Base-by-base conservation (phyloP, 169 alveolate species). In the Blepharisma undulans region DNA sequence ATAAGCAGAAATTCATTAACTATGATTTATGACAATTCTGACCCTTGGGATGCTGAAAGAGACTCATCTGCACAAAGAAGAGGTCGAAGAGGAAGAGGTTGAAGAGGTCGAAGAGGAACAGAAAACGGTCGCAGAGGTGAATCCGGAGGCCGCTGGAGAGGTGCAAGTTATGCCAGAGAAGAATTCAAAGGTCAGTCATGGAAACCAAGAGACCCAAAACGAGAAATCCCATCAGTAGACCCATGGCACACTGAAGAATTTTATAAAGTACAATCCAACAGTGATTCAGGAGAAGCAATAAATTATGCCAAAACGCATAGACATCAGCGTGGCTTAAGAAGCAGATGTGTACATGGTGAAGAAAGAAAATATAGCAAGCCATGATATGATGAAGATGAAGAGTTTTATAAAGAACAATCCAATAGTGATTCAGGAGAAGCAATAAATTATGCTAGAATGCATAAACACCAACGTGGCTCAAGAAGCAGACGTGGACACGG, bases 31-130 rank as follows among this genome's bases (percentile, higher is more conserved):
- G 86, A 78, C 29, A 32, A 32, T 29, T 29, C 66, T 78, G 86
- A 78, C 60, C 86, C 86, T 78, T 78, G 86, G 86, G 71, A 61
- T 5, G 86, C 10, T 78, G 60, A 48, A 48, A 18, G 66, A 48
- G 66, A 5, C 14, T 48, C 66, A 10, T 48, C 66, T 48, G 66
- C 66, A 48, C 2, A 78, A 21, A 21, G 16, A 27, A 59, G 71
- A 27, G 66, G 86, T 25, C 29, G 32, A 82, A 72, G 48, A 25
- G 30, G 89, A 22, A 21, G 77, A 80, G 74, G 74, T 27, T 10
- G 88, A 18, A 33, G 89, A 36, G 36, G 78, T 12, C 8, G 61
- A 27, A 79, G 87, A 79, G 34, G 89, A 36, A 4, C 78, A 14
- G 36, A 60, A 21, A 14, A 22, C 29, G 78, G 60, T 10, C 89